Conservation (phyloP, 805 yeast species). For the Monosporozyma siamensis region DNA sequence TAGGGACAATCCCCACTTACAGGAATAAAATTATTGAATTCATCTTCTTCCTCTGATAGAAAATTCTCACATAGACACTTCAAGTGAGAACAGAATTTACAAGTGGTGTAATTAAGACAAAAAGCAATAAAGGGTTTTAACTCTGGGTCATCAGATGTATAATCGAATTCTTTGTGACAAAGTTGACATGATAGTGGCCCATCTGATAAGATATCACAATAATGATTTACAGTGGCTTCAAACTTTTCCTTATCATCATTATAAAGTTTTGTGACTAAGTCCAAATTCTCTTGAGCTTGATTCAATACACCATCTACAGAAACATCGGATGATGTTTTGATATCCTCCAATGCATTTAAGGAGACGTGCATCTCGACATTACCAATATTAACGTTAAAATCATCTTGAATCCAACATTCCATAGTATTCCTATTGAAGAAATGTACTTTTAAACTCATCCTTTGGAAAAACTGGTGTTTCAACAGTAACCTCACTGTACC, state of each 20-base stretch:
- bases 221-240: constrained; percentile 8
- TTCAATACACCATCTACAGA: constrained; percentile 11
- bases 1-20: constrained; percentile 23
- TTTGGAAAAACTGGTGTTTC: constrained; percentile 34
- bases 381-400: constrained; percentile 9
- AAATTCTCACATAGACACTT: constrained; percentile 31
- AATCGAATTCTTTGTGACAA: constrained; percentile 30
- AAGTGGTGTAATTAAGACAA: constrained; percentile 24
- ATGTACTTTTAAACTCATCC: constrained; percentile 38
- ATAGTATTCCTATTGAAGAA: constrained; percentile 33
- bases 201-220: constrained; percentile 14
- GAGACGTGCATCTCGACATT: not conserved
- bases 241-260: constrained; percentile 10
- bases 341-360: constrained; percentile 6
- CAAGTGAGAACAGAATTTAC: constrained; percentile 32
- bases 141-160: constrained; percentile 27
- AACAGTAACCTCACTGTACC: constrained; percentile 41
- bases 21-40: constrained; percentile 5
- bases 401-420: constrained; percentile 19
- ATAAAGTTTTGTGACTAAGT: constrained; percentile 24
- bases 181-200: constrained; percentile 26
- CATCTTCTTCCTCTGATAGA: constrained; percentile 5
- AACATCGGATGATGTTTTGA: constrained; percentile 2
- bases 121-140: constrained; percentile 30
- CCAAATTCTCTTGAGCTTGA: constrained; percentile 18